These are phyloP conservation scores for Ceriops zippeliana DNA, from an alignment of 345 rosid species.

Conservation along the genomic window DNA sequence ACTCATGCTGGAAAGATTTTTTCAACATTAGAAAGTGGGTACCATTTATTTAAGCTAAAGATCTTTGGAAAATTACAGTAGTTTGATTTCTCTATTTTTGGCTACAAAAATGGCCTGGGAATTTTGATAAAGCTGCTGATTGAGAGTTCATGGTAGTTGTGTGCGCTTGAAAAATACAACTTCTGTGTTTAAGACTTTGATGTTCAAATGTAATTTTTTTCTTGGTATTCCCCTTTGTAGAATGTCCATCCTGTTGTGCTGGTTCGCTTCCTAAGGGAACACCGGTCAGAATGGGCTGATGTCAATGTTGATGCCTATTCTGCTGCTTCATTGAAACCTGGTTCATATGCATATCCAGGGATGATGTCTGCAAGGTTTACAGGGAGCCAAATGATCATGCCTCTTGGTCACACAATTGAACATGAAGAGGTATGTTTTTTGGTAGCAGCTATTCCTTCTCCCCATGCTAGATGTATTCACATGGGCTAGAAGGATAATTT, in stretches of 20 bases:
- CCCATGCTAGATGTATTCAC: not conserved
- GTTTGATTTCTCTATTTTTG: too few relatives aligned
- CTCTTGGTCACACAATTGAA: constrained; percentile 94
- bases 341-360: constrained; percentile 78
- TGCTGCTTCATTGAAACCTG: constrained; percentile 80
- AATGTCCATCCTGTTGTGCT: constrained; percentile 94
- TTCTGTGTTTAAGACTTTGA: constrained; percentile 1
- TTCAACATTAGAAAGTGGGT: too few relatives aligned
- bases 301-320: constrained; percentile 97
- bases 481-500: not conserved
- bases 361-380: constrained; percentile 93
- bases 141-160: not conserved
- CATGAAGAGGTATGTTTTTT: constrained; percentile 78
- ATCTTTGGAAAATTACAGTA: too few relatives aligned
- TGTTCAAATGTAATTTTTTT: not conserved
- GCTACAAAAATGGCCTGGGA: too few relatives aligned
- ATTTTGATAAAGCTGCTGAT: too few relatives aligned
- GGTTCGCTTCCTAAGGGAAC: constrained; percentile 93
- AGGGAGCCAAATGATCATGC: constrained; percentile 95
- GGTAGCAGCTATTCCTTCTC: not conserved
- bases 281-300: constrained; percentile 99
- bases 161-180: not conserved
- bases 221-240: constrained; percentile 34
- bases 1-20: too few relatives aligned
- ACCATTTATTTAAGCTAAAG: too few relatives aligned